Percentiles rank a stretch among this genome's conserved stretches.
phyloP scores from a whole-genome alignment of 495 filamentous ascomycete genomes.

The Penicillium robsamsonii region DNA sequence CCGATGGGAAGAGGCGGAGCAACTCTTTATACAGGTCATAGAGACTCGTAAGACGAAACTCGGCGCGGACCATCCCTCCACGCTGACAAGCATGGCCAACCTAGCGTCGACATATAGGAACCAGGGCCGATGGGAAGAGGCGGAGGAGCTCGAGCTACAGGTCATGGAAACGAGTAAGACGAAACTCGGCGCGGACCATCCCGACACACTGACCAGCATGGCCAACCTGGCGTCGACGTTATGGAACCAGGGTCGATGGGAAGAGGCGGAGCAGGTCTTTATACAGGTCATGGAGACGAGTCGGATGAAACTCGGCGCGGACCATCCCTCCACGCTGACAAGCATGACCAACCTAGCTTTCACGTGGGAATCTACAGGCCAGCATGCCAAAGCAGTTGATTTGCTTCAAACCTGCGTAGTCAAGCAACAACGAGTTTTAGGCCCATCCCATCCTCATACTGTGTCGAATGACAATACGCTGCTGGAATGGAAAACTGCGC shows the following conservation, averaged over 20 bases:
- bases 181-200: neutral
- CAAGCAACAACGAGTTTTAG: slow-evolving; percentile 11
- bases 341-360: neutral
- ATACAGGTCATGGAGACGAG: neutral
- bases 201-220: neutral
- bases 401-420: slow-evolving; percentile 5
- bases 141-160: slow-evolving; percentile 11
- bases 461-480: neutral
- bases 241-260: neutral
- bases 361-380: slow-evolving; percentile 12
- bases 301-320: neutral
- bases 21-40: neutral
- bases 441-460: slow-evolving; percentile 7
- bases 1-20: neutral
- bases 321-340: neutral
- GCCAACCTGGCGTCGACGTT: neutral
- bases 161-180: slow-evolving; percentile 1
- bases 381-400: slow-evolving; percentile 6
- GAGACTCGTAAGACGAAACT: neutral
- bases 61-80: neutral
- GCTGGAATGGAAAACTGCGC: slow-evolving; percentile 3
- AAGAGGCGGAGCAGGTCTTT: neutral
- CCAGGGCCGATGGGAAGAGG: slow-evolving; percentile 27
- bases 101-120: neutral
- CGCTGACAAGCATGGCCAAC: neutral